Conservation (phyloP, 306 rosid species). For the Astragalus glycyphyllos region DNA sequence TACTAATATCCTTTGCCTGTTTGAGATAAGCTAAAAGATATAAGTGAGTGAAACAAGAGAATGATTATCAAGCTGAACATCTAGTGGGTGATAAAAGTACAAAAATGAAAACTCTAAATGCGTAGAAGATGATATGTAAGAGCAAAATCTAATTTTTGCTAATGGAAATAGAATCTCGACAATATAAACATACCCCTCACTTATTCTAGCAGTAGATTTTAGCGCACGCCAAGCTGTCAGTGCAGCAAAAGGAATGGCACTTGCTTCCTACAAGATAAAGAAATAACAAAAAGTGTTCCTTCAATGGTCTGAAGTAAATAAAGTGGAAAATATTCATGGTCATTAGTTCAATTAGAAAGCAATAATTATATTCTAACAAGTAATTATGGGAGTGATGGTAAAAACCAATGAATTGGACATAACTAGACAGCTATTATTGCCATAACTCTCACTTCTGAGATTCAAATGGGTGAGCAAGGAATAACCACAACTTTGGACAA, state of each 20-base stretch:
- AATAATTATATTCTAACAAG: slow-evolving; percentile 11
- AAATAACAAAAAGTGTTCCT: slow-evolving; percentile 4
- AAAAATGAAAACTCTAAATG: slow-evolving; percentile 12
- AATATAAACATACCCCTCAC: slow-evolving; percentile 76
- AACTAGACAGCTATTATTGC: slow-evolving; percentile 20
- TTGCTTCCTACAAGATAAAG: slow-evolving; percentile 67
- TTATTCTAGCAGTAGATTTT: slow-evolving; percentile 83
- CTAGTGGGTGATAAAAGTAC: slow-evolving; percentile 27
- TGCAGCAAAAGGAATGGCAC: slow-evolving; percentile 97
- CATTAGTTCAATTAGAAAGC: slow-evolving; percentile 31
- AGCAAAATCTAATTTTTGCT: slow-evolving; percentile 13
- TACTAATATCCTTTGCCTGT: slow-evolving; percentile 84
- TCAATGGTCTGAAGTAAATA: slow-evolving; percentile 28
- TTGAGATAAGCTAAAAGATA: slow-evolving; percentile 45
- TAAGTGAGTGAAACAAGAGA: slow-evolving; percentile 36
- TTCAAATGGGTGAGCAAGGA: slow-evolving; percentile 18
- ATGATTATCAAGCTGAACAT: slow-evolving; percentile 23
- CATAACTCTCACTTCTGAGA: slow-evolving; percentile 7
- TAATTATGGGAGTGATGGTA: slow-evolving; percentile 12
- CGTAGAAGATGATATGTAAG: slow-evolving; percentile 5
- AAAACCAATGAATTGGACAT: slow-evolving; percentile 24
- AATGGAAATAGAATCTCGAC: slow-evolving; percentile 29
- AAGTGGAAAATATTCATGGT: not conserved
- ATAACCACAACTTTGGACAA: slow-evolving; percentile 10
- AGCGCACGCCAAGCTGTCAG: slow-evolving; percentile 99